phyloP scores from a whole-genome alignment of 1,284 basidiomycete species.

The Boletus nobilissimus region DNA sequence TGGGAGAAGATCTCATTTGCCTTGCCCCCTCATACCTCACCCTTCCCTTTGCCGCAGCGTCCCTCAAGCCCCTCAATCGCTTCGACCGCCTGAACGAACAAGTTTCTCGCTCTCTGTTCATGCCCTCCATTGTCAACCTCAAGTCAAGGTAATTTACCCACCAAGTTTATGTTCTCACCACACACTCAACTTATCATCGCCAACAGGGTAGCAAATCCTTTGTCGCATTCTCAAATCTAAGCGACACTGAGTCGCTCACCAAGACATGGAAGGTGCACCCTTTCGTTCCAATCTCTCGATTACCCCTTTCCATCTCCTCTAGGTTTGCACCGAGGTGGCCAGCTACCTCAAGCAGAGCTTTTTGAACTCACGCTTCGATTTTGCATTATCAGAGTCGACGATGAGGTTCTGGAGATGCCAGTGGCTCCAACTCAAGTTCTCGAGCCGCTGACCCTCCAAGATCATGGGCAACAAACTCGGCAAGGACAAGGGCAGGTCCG shows the following conservation, averaged over 20 bases:
- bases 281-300: constrained; percentile 15
- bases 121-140: constrained; percentile 87
- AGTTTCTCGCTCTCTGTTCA: constrained; percentile 44
- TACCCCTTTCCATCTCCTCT: constrained; percentile 18
- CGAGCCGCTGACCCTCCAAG: constrained; percentile 83
- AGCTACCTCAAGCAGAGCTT: constrained; percentile 87
- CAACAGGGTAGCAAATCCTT: constrained; percentile 87
- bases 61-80: constrained; percentile 36
- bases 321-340: constrained; percentile 88
- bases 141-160: constrained; percentile 72
- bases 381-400: constrained; percentile 86
- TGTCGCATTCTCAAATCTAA: constrained; percentile 86
- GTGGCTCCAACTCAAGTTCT: constrained; percentile 87
- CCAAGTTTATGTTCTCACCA: too few relatives aligned
- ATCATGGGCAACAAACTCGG: constrained; percentile 87
- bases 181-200: constrained; percentile 30
- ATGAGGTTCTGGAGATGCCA: constrained; percentile 90
- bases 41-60: constrained; percentile 16
- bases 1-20: constrained; percentile 20
- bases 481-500: constrained; percentile 86
- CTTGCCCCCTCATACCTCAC: constrained; percentile 40
- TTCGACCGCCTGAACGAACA: constrained; percentile 12
- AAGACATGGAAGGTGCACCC: constrained; percentile 83
- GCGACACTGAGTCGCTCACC: constrained; percentile 81
- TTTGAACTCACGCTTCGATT: constrained; percentile 86